Evolutionary conservation across 306 rosid species (phyloP), one percentile per base, ranked within the genome.

Genomic region (Castanea sativa): DNA sequence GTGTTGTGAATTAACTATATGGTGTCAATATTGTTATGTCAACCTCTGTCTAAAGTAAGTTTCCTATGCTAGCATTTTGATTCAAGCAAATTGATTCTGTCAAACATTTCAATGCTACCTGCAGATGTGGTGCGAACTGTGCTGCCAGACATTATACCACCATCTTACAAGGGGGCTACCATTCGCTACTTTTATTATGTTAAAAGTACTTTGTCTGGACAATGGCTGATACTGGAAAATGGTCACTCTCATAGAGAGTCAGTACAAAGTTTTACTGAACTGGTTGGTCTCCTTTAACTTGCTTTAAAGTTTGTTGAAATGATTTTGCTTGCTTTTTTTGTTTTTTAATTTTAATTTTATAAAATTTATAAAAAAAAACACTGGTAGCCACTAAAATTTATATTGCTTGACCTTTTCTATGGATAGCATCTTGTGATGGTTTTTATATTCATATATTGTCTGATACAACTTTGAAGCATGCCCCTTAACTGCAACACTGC

Each of bases 131-230:
- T 96, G 65, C 88, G 93, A 71, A 81, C 88, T 1, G 70, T 58
- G 76, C 83, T 96, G 73, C 96, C 99, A 61, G 80, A 72, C 75
- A 32, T 86, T 82, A 89, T 93, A 80, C 99, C 99, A 56, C 99
- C 98, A 49, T 96, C 99, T 1, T 96, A 91, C 93, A 96, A 90
- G 90, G 98, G 99, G 80, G 90, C 98, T 45, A 86, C 94, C 60
- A 88, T 96, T 82, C 98, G 97, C 55, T 96, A 91, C 83, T 85
- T 96, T 84, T 96, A 96, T 79, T 89, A 87, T 82, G 94, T 89
- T 80, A 90, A 81, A 86, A 87, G 93, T 76, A 74, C 90, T 79
- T 77, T 91, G 76, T 78, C 82, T 10, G 98, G 97, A 81, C 92
- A 88, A 77, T 93, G 98, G 99, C 83, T 93, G 81, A 85, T 82